These are phyloP conservation scores for Colletotrichum sp. DNA, from an alignment of 2,329 filamentous ascomycete genomes.

Conservation along the genomic window DNA sequence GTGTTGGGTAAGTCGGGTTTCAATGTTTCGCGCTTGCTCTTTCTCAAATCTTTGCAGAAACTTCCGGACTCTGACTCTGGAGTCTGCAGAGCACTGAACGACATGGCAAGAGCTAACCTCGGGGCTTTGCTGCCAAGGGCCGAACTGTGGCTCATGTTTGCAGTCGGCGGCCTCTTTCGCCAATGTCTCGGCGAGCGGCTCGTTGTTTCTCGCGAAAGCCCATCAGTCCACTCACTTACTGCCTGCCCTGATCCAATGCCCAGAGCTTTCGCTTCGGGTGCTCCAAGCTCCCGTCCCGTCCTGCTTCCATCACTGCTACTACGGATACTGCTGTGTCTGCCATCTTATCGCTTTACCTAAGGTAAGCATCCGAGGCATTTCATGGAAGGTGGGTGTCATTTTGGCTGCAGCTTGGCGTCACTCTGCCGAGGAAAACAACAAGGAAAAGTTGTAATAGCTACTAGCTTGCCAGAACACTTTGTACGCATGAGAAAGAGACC, in stretches of 20 bases:
- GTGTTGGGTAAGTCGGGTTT: neutral
- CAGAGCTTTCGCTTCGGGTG: neutral
- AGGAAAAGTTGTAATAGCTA: neutral
- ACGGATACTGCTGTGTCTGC: neutral
- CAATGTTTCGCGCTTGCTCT: neutral
- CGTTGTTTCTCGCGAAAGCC: neutral
- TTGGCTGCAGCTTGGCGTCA: neutral
- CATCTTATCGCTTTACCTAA: neutral
- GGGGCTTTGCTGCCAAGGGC: conserved; percentile 1
- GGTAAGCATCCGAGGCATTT: neutral
- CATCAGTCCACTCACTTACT: neutral
- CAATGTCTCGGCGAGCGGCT: conserved; percentile 10
- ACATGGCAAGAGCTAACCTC: neutral
- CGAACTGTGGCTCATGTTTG: conserved; percentile 11
- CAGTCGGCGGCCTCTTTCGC: conserved; percentile 7
- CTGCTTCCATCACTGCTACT: neutral
- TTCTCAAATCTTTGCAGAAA: neutral
- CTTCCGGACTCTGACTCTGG: neutral
- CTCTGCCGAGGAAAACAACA: neutral
- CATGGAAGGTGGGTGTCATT: neutral
- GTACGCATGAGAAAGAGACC: neutral
- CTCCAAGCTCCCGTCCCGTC: neutral
- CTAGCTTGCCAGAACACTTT: neutral
- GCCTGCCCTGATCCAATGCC: neutral
- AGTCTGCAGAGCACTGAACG: neutral